Evolutionary conservation across 1,139 yeast genomes (phyloP), one percentile per base, ranked within the genome.

Genomic region (Hansenula sp.): DNA sequence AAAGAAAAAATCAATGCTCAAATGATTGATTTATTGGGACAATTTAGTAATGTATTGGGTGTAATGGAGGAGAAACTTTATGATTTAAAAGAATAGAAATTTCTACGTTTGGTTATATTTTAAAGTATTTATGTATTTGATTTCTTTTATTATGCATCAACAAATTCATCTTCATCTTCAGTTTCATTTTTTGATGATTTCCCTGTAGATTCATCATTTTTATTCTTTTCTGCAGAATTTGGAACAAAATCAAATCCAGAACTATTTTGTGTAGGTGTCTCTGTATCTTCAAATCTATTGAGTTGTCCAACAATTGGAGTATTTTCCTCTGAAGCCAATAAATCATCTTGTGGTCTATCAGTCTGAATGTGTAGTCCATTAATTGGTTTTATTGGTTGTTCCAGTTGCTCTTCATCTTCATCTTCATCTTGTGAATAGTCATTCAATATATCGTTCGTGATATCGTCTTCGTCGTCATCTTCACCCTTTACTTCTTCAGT

Each of bases 371-470:
- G 29, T 28, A 48, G 32, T 13, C 49, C 53, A 10, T 37, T 40
- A 11, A 32, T 10, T 59, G 73, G 76, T 19, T 68, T 75, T 2
- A 52, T 48, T 39, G 73, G 72, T 3, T 68, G 68, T 9, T 38
- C 32, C 6, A 19, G 32, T 12, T 27, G 31, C 9, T 30, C 32
- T n/a, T 41, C 45, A 6, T 43, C 45, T 5, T 44, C 50, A n/a
- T 29, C 40, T 14, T 45, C 46, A 20, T 43, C 47, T 12, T 48
- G 42, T 1, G 53, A 46, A 32, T 48, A 46, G 28, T 44, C 44
- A 26, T 44, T 46, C 26, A 47, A 38, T 7, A 52, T 38, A 27
- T 44, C 52, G 16, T 37, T 35, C 12, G 39, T 34, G 6, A 22
- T 41, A 17, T 44, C 39, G 17, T 38, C 39, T 16, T 39, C 44